phyloP scores from a whole-genome alignment of 768 basidiomycete genomes.

The Peribolospora kevripleyi region DNA sequence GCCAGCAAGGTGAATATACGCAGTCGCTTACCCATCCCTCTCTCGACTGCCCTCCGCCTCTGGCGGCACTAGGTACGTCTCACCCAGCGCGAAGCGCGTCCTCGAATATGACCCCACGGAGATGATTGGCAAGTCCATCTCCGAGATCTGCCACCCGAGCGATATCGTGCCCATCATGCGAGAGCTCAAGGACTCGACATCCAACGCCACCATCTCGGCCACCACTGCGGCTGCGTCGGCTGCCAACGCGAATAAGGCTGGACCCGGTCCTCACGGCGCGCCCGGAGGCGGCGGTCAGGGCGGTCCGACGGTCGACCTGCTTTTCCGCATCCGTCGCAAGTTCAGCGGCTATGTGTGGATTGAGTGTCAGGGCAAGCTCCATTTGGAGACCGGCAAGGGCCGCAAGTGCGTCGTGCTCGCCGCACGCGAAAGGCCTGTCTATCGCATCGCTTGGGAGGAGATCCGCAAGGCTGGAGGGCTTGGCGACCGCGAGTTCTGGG shows the following conservation, averaged over 20 bases:
- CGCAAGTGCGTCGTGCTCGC: slow-evolving; percentile 81
- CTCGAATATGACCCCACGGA: slow-evolving; percentile 72
- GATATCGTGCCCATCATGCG: slow-evolving; percentile 78
- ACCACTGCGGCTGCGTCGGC: too few species aligned
- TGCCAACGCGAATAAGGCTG: too few species aligned
- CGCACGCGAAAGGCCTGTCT: slow-evolving; percentile 36
- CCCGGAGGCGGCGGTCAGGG: too few species aligned
- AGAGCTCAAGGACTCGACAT: slow-evolving; percentile 40
- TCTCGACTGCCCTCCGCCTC: too few species aligned
- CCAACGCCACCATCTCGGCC: neutral
- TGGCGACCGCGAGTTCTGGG: slow-evolving; percentile 23
- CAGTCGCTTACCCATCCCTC: too few species aligned
- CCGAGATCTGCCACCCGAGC: slow-evolving; percentile 64
- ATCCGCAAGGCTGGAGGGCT: slow-evolving; percentile 32
- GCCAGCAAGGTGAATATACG: too few species aligned
- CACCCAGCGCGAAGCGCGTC: slow-evolving; percentile 48
- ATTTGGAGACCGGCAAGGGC: slow-evolving; percentile 68
- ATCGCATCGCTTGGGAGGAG: slow-evolving; percentile 33
- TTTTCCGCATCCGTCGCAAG: slow-evolving; percentile 61
- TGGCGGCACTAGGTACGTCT: slow-evolving; percentile 33
- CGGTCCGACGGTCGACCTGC: slow-evolving; percentile 37
- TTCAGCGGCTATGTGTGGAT: slow-evolving; percentile 55
- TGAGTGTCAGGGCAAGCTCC: slow-evolving; percentile 64
- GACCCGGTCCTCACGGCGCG: too few species aligned
- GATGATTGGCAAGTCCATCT: slow-evolving; percentile 49